Evolutionary conservation across 345 rosid genomes (phyloP).

Genomic region (Euphorbia pulcherrima): DNA sequence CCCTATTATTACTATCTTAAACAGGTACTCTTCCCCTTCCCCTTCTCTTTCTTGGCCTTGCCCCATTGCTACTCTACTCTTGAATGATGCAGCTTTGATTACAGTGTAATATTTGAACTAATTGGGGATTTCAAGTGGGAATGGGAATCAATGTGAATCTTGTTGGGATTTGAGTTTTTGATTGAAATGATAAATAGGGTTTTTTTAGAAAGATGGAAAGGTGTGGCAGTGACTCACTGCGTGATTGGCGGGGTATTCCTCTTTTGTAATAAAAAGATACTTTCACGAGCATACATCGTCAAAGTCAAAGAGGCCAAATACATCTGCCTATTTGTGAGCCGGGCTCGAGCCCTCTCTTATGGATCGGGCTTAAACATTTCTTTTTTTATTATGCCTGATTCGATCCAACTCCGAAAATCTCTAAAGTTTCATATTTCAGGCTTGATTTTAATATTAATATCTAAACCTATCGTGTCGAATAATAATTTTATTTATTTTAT

Average conservation of each 20-base stretch:
- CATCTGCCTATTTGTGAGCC: no score
- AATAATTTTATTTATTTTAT: no score
- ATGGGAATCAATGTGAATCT: background rate
- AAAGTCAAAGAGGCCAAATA: no score
- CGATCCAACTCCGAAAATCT: no score
- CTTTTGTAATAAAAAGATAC: background rate
- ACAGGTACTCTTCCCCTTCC: conserved; percentile 77
- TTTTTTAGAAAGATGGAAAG: conserved; percentile 1
- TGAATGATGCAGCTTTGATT: background rate
- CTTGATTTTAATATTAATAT: no score
- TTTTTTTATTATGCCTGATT: no score
- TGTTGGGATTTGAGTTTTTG: background rate
- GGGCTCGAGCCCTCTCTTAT: no score
- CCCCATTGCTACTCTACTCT: conserved; percentile 49
- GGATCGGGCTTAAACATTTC: no score
- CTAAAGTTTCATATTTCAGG: no score
- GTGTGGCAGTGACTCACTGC: background rate
- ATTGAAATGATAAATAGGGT: conserved; percentile 3
- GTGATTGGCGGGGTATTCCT: conserved; percentile 23
- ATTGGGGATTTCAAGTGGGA: background rate
- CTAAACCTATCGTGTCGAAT: no score
- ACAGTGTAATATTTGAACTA: no score
- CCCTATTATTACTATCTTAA: conserved; percentile 86
- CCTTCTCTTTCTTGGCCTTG: conserved; percentile 44
- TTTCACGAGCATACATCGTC: no score